Percentiles rank a stretch among this genome's conserved stretches.
Evolutionary conservation across 2,329 filamentous ascomycete species (phyloP).

Genomic region (Fusarium graminum): DNA sequence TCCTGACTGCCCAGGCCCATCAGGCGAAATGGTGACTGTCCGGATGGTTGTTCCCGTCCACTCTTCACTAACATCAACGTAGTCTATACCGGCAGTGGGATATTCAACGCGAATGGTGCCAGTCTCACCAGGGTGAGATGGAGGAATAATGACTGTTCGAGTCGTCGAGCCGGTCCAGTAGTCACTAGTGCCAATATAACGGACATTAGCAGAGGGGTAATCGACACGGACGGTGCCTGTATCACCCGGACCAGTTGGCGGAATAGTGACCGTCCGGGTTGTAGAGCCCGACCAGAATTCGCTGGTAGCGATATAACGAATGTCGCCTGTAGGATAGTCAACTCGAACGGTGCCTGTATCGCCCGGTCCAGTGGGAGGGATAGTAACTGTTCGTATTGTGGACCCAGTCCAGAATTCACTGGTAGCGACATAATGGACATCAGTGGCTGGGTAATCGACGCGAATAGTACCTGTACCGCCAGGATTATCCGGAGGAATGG

Average conservation of each 20-base stretch:
- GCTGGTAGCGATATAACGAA: no score
- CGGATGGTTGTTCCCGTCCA: not conserved
- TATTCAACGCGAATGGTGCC: slow-evolving; percentile 3
- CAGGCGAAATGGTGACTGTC: not conserved
- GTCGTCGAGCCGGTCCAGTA: slow-evolving; percentile 8
- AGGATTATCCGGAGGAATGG: not conserved
- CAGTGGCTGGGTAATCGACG: no score
- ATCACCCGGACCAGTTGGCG: not conserved
- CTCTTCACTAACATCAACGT: slow-evolving; percentile 1
- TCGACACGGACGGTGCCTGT: not conserved
- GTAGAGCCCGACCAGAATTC: slow-evolving; percentile 6
- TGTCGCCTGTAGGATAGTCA: no score
- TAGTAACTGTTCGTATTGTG: not conserved
- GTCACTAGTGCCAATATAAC: not conserved
- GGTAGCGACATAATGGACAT: no score
- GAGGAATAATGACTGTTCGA: not conserved
- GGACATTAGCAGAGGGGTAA: not conserved
- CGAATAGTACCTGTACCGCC: not conserved
- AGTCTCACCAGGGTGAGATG: not conserved
- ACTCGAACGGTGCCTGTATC: not conserved
- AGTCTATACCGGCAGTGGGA: not conserved
- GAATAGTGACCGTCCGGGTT: not conserved
- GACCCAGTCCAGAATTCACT: slow-evolving; percentile 4
- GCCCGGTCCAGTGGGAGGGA: not conserved
- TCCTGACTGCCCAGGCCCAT: not conserved